Conservation (phyloP, 2,329 filamentous ascomycete species). For the Helicocarpus griseus region DNA sequence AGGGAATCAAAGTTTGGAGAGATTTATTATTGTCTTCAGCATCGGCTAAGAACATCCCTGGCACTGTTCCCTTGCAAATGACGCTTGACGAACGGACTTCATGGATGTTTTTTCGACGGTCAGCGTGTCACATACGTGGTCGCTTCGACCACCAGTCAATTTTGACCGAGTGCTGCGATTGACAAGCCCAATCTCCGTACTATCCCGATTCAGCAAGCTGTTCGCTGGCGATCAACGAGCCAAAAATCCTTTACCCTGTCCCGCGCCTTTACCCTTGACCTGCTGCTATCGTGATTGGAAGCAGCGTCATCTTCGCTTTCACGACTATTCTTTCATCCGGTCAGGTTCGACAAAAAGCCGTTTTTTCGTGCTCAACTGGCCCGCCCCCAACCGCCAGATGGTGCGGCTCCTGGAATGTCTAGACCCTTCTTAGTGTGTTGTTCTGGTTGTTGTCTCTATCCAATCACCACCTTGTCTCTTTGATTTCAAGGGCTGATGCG, state of each 20-base stretch:
- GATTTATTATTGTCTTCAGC: not conserved
- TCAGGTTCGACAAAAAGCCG: not conserved
- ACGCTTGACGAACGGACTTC: not conserved
- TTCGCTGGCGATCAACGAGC: constrained; percentile 6
- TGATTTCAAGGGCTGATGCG: not conserved
- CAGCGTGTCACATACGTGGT: constrained; percentile 16
- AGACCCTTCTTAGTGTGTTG: not conserved
- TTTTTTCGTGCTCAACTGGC: not conserved
- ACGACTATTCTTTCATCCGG: not conserved
- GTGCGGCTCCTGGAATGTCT: not conserved
- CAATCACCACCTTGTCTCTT: not conserved
- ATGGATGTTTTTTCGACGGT: constrained; percentile 3
- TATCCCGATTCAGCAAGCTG: constrained; percentile 6
- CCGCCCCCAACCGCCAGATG: not conserved
- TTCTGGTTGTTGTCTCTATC: not conserved
- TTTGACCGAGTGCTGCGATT: constrained; percentile 6
- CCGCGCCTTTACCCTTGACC: not conserved
- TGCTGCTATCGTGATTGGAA: not conserved
- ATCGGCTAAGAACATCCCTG: not conserved
- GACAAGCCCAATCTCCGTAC: constrained; percentile 3
- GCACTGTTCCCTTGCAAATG: not conserved
- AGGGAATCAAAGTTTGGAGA: not conserved
- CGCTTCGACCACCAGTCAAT: constrained; percentile 15
- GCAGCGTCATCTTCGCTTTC: not conserved
- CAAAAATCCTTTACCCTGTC: not conserved